Base-by-base conservation (phyloP, 2,329 filamentous ascomycete species). In the Pestalotiopsis sp. region DNA sequence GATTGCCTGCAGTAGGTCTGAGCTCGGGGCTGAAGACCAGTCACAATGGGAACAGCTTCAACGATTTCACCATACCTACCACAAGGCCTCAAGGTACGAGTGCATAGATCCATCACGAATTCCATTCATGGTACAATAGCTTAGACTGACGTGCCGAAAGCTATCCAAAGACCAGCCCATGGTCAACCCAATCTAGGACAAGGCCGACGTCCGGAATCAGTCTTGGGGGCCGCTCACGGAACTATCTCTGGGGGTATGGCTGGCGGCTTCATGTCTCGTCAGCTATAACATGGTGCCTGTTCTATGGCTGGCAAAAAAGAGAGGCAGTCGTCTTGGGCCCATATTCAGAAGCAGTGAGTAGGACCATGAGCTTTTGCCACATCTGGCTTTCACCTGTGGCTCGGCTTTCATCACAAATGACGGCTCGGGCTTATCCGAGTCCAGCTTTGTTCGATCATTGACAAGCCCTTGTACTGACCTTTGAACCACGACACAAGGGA, bases 21-120 rank as follows among this genome's bases (percentile, higher is more conserved):
- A 78, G 75, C 63, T 78, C 77, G 13, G 76, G 77, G 1, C 60
- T 78, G 59, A 79, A 77, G 58, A 65, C 72, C 7, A 74, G 77
- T 25, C 75, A 76, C 38, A 71, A 72, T 23, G 71, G 70, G 39
- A 68, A 68, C 20, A 66, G 66, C 31, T 23, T 68, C 9, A 68
- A 69, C 25, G 69, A 70, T 4, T 71, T 75, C 27, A 20, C 66
- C 4, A 56, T 67, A n/a, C 67, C 69, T 17, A 65, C 71, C 61
- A 71, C 72, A 20, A 75, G 71, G 64, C 73, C 74, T 27, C 74
- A 73, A 73, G 74, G 77, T 73, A 67, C 12, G 52, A 58, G 25
- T 70, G 68, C 64, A 49, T 11, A 45, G 20, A 9, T 14, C 14
- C 20, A 52, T 13, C 13, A 3, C 4, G 7, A n/a, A 5, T 27